Evolutionary conservation across 306 rosid species (phyloP), one percentile per base, ranked within the genome.

Genomic region (Delonix regia): DNA sequence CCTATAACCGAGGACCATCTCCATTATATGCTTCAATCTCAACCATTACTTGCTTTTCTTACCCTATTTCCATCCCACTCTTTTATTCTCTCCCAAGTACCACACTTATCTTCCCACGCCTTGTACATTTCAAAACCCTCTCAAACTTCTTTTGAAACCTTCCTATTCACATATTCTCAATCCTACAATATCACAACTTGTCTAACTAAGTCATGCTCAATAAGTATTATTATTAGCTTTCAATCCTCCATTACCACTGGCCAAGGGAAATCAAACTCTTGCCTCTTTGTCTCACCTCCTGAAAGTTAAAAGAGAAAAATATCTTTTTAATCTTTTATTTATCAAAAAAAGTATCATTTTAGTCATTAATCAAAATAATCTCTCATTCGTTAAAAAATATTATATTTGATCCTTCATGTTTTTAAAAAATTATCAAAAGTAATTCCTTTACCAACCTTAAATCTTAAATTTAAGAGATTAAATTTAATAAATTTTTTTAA

Each of bases 31-130:
- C 22, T 76, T 71, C 74, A 24, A 69, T 30, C 69, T 70, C 42
- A 79, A 49, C 86, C 83, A 69, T 69, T 2, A 64, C 48, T 78
- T 73, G 42, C 59, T 55, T 51, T 57, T 2, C 55, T 28, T 2
- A 18, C 0, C 22, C 15, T 51, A n/a, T 22, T 7, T 59, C 38
- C 24, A 21, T 7, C 27, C 38, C 24, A 21, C 52, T 19, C 2
- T 66, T 66, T 21, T 38, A 21, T 41, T 66, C 69, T 63, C 69
- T 34, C 47, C 4, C 41, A 4, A n/a, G n/a, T n/a, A n/a, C n/a
- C n/a, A n/a, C n/a, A 3, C 63, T 57, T 25, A 57, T 57, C 36
- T 57, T 25, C 38, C 1, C 64, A 57, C 9, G n/a, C 19, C 34
- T 57, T 57, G 8, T 9, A 57, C 36, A 12, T 25, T 33, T 25